Evolutionary conservation across 768 basidiomycete genomes (phyloP).

Genomic region (Ramaria rubella): DNA sequence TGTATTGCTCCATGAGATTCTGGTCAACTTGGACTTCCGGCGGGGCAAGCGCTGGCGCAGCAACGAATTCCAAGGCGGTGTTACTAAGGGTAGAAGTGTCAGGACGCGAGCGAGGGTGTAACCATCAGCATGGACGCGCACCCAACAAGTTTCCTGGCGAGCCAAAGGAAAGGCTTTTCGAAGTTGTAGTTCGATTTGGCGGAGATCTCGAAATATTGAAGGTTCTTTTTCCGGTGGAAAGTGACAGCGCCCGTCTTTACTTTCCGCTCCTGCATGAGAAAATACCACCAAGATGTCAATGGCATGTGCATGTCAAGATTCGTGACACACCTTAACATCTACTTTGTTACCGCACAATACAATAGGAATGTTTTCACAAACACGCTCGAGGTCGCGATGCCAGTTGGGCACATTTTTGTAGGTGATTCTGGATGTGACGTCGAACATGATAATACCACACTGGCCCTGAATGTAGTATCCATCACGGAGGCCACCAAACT

Average conservation of each 20-base stretch:
- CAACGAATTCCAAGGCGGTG: conserved; percentile 85
- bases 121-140: conserved; percentile 40
- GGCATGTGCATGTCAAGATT: not conserved
- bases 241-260: conserved; percentile 98
- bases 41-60: conserved; percentile 91
- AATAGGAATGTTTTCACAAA: conserved; percentile 99
- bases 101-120: not conserved
- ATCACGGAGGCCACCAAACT: conserved; percentile 97
- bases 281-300: not conserved
- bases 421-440: conserved; percentile 98
- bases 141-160: conserved; percentile 97
- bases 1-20: conserved; percentile 71
- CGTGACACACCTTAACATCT: conserved; percentile 82
- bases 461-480: conserved; percentile 97
- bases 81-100: conserved; percentile 45
- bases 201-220: conserved; percentile 99
- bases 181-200: conserved; percentile 99
- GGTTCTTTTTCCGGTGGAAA: conserved; percentile 99
- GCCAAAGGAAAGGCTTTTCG: conserved; percentile 99
- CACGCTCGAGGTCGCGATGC: conserved; percentile 99
- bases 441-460: conserved; percentile 99
- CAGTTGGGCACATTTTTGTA: conserved; percentile 99
- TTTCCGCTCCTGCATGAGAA: conserved; percentile 79
- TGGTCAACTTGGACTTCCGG: conserved; percentile 86
- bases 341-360: conserved; percentile 99